These are phyloP conservation scores for Ophiostoma fasciatum DNA, from an alignment of 2,329 filamentous ascomycete genomes.

Conservation along the genomic window DNA sequence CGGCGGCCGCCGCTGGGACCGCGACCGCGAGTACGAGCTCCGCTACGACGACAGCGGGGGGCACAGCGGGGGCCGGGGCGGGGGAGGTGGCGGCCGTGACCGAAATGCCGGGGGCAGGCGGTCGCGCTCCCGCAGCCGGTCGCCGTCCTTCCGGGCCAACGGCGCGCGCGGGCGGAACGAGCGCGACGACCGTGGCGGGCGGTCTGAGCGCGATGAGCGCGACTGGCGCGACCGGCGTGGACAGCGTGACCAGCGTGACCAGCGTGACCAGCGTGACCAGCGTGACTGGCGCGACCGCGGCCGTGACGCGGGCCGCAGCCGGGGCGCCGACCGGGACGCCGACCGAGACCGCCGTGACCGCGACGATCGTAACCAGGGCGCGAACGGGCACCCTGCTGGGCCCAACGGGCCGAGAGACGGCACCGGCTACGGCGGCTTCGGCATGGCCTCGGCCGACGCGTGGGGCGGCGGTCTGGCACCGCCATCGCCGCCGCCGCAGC, in stretches of 20 bases:
- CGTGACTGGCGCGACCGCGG: too few relatives aligned
- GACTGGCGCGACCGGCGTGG: too few relatives aligned
- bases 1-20: neutral
- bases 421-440: too few relatives aligned
- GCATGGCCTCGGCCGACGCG: too few relatives aligned
- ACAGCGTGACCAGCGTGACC: too few relatives aligned
- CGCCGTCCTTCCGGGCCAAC: slow-evolving; percentile 22
- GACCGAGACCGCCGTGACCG: slow-evolving; percentile 19
- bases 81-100: neutral
- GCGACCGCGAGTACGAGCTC: neutral
- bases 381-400: too few relatives aligned
- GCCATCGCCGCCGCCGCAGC: too few relatives aligned
- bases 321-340: slow-evolving; percentile 14
- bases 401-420: too few relatives aligned
- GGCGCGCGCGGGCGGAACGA: slow-evolving; percentile 14
- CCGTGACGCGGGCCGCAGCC: too few relatives aligned
- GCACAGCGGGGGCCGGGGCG: neutral
- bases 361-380: slow-evolving; percentile 16
- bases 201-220: too few relatives aligned
- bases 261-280: too few relatives aligned
- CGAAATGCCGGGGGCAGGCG: slow-evolving; percentile 39
- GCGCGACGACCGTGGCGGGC: slow-evolving; percentile 17
- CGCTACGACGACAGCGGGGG: neutral
- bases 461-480: too few relatives aligned
- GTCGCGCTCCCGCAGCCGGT: slow-evolving; percentile 39